Evolutionary conservation across 148 eudicot species (phyloP).

Genomic region (Rhododendron kiyosumense): DNA sequence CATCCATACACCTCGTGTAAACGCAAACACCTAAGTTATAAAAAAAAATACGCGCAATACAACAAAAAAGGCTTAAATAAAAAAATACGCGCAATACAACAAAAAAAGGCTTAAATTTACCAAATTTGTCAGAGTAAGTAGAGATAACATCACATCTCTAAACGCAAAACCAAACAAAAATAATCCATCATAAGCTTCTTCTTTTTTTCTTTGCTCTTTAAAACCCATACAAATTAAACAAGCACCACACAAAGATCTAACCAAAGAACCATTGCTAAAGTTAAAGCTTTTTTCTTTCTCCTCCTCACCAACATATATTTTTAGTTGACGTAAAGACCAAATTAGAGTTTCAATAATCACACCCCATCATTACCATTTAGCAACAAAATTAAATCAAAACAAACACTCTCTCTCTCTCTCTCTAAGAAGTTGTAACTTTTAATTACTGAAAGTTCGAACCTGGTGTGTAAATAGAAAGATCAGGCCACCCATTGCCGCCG

Average conservation of each 20-base stretch:
- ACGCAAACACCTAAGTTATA: neutral
- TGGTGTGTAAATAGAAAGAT: constrained; percentile 61
- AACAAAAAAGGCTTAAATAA: neutral
- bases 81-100: too few species aligned
- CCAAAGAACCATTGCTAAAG: neutral
- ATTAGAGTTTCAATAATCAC: neutral
- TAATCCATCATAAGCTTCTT: neutral
- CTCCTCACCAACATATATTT: neutral
- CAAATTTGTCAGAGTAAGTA: neutral
- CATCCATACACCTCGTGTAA: too few species aligned
- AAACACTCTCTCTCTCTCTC: neutral
- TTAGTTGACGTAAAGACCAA: neutral
- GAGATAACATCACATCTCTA: neutral
- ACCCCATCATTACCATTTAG: neutral
- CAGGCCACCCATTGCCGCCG: constrained; percentile 46
- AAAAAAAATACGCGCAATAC: too few species aligned
- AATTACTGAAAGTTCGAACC: constrained; percentile 46
- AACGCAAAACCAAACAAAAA: neutral
- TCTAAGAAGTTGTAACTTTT: neutral
- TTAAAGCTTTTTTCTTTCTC: neutral
- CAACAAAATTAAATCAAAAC: neutral
- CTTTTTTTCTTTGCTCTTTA: neutral
- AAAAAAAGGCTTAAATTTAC: neutral
- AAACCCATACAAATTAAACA: neutral
- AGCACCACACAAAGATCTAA: neutral